Conservation (phyloP, 1,284 basidiomycete species). For the Apiotrichum veenhuisii region DNA sequence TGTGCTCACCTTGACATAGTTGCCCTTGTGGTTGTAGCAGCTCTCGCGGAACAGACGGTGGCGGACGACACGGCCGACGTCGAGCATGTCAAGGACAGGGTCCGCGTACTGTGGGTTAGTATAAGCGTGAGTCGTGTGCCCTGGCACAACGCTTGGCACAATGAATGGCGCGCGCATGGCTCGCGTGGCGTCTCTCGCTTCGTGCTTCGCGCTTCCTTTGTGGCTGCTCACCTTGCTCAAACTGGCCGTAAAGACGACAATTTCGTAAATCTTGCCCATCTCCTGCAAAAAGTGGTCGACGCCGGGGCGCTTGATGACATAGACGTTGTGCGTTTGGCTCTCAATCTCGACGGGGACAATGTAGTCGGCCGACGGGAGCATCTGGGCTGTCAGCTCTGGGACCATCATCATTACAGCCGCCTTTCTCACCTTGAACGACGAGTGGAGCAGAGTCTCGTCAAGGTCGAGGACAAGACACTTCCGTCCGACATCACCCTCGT, state of each 20-base stretch:
- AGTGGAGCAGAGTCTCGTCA: conserved; percentile 93
- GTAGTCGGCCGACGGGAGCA: conserved; percentile 93
- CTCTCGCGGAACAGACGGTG: conserved; percentile 96
- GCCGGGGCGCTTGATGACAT: conserved; percentile 97
- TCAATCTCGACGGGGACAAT: conserved; percentile 99
- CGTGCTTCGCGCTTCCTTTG: no score
- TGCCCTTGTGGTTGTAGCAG: conserved; percentile 98
- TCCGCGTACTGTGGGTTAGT: conserved; percentile 76
- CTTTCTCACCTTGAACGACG: conserved; percentile 75
- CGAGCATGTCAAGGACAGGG: conserved; percentile 94
- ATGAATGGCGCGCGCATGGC: no score
- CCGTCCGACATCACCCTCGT: conserved; percentile 68
- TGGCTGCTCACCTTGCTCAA: conserved; percentile 74
- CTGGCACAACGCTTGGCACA: conserved; percentile 51
- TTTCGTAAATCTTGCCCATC: conserved; percentile 98
- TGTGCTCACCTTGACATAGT: conserved; percentile 85
- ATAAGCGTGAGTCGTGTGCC: conserved; percentile 12
- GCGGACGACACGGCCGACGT: conserved; percentile 85
- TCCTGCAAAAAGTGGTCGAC: conserved; percentile 92
- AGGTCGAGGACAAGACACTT: conserved; percentile 94
- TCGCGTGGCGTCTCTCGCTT: no score
- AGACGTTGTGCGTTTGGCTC: conserved; percentile 95
- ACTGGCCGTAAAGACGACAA: conserved; percentile 97
- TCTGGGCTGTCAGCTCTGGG: conserved; percentile 54
- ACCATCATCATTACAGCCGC: not conserved